Evolutionary conservation across 768 basidiomycete genomes (phyloP).

Genomic region (Amanita rubescens): DNA sequence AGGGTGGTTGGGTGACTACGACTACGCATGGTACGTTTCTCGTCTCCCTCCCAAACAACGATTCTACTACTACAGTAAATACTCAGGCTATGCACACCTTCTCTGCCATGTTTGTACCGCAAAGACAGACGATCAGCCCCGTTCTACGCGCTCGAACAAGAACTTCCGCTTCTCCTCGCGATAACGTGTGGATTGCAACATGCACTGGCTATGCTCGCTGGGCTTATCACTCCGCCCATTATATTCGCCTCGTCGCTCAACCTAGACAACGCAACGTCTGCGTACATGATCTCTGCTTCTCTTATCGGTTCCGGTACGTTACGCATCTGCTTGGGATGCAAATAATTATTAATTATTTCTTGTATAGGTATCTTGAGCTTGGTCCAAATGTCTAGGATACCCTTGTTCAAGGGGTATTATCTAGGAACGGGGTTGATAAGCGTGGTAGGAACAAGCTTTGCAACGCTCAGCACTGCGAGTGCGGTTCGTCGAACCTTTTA

Average conservation of each 20-base stretch:
- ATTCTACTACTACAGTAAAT: background rate
- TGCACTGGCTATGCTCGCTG: constrained; percentile 76
- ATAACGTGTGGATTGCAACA: constrained; percentile 71
- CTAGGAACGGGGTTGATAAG: constrained; percentile 77
- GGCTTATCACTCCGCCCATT: constrained; percentile 78
- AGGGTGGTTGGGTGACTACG: constrained; percentile 83
- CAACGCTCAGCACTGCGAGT: constrained; percentile 67
- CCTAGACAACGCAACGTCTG: constrained; percentile 48
- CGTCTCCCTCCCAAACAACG: background rate
- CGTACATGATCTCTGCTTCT: constrained; percentile 78
- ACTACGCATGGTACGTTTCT: constrained; percentile 48
- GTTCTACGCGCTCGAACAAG: constrained; percentile 68
- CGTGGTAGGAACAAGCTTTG: constrained; percentile 78
- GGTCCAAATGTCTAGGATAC: constrained; percentile 71
- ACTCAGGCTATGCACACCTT: constrained; percentile 56
- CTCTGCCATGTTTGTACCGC: constrained; percentile 47
- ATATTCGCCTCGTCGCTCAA: constrained; percentile 62
- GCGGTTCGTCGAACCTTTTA: constrained; percentile 34
- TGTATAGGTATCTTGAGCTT: constrained; percentile 73
- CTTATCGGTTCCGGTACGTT: constrained; percentile 71
- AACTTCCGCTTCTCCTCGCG: constrained; percentile 67
- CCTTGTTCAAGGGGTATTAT: constrained; percentile 54
- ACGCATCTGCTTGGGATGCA: too few species aligned
- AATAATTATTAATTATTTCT: too few species aligned
- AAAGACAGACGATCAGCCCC: constrained; percentile 42